These are phyloP conservation scores for Collybia sordida DNA, from an alignment of 768 basidiomycete genomes.

Conservation along the genomic window DNA sequence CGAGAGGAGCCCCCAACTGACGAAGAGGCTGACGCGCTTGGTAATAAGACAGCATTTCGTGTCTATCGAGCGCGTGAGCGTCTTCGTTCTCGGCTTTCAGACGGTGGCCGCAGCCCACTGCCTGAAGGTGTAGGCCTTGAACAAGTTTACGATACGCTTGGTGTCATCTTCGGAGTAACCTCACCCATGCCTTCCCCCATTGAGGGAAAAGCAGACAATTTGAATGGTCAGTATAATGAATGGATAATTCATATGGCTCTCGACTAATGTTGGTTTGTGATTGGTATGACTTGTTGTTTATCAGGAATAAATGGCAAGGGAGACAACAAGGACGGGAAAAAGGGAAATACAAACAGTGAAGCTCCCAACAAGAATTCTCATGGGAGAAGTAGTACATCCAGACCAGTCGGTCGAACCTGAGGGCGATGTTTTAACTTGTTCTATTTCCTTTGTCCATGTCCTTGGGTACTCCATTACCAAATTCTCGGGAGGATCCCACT, in stretches of 20 bases:
- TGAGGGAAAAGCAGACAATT: conserved; percentile 6
- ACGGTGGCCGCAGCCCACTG: conserved; percentile 35
- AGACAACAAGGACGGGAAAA: neutral
- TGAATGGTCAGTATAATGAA: neutral
- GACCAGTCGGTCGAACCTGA: conserved; percentile 9
- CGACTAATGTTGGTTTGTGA: neutral
- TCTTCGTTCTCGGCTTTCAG: conserved; percentile 30
- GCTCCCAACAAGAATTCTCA: conserved; percentile 8
- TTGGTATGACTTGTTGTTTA: neutral
- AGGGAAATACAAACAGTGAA: neutral
- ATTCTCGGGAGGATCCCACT: no score
- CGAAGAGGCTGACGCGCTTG: conserved; percentile 56
- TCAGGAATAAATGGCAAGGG: conserved; percentile 6
- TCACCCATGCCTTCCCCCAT: conserved; percentile 1
- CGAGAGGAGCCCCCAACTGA: conserved; percentile 50
- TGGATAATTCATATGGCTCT: neutral
- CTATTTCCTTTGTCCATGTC: neutral
- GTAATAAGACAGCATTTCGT: conserved; percentile 51
- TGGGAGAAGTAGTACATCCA: conserved; percentile 10
- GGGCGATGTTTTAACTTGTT: neutral
- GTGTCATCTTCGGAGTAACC: conserved; percentile 10
- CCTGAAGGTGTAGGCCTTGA: conserved; percentile 26
- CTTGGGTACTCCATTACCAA: neutral
- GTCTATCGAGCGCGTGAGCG: conserved; percentile 56
- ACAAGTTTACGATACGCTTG: conserved; percentile 35